Conservation (phyloP, 305 asterid genomes). For the Nicotiana rustica region DNA sequence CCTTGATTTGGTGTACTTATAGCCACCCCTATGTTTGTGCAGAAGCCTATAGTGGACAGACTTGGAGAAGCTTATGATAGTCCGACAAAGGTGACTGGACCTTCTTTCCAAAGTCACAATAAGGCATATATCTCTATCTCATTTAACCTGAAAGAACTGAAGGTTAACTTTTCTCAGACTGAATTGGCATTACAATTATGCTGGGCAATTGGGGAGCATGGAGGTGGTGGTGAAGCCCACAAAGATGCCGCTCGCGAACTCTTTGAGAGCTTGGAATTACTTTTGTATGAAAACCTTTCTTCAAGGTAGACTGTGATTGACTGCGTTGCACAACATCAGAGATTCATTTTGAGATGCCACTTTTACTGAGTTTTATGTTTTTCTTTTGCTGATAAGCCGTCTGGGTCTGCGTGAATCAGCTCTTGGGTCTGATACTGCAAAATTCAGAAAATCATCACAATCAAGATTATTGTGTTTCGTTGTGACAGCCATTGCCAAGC, state of each 20-base stretch:
- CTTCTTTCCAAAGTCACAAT: slow-evolving; percentile 37
- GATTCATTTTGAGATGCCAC: slow-evolving; percentile 28
- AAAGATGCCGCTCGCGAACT: slow-evolving; percentile 94
- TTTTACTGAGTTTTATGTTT: slow-evolving; percentile 35
- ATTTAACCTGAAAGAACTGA: slow-evolving; percentile 18
- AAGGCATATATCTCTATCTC: not conserved
- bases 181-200: slow-evolving; percentile 93
- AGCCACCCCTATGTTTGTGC: slow-evolving; percentile 41
- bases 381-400: slow-evolving; percentile 58
- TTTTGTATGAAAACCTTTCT: slow-evolving; percentile 87
- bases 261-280: slow-evolving; percentile 91
- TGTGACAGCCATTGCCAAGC: slow-evolving; percentile 93
- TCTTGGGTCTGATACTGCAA: slow-evolving; percentile 68
- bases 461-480: slow-evolving; percentile 94
- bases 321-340: slow-evolving; percentile 4
- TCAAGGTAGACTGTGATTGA: slow-evolving; percentile 61
- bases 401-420: slow-evolving; percentile 74
- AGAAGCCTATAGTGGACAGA: slow-evolving; percentile 90
- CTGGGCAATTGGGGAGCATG: slow-evolving; percentile 98
- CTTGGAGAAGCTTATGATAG: slow-evolving; percentile 89
- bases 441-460: slow-evolving; percentile 75
- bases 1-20: slow-evolving; percentile 24
- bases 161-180: slow-evolving; percentile 55
- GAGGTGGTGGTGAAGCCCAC: slow-evolving; percentile 90
- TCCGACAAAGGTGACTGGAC: slow-evolving; percentile 66